phyloP scores from a whole-genome alignment of 805 yeast genomes.

The Babjeviella inositovora region DNA sequence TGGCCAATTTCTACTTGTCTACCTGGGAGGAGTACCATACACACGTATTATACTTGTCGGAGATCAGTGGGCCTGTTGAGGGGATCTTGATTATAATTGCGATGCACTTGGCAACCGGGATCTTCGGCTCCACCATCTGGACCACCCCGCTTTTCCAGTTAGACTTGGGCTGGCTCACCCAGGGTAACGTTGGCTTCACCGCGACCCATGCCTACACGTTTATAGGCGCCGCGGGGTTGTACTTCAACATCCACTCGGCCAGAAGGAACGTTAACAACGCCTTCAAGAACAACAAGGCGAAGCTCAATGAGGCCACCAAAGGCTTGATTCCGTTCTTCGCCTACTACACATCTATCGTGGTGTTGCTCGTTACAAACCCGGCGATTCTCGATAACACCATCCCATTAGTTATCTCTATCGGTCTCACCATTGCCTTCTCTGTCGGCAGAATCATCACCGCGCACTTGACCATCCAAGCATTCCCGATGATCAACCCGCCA shows the following conservation, averaged over 20 bases:
- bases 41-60: conserved; percentile 61
- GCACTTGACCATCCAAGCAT: conserved; percentile 66
- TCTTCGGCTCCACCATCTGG: conserved; percentile 62
- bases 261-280: conserved; percentile 37
- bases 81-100: conserved; percentile 57
- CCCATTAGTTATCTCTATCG: conserved; percentile 55
- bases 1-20: conserved; percentile 71
- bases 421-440: conserved; percentile 60
- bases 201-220: conserved; percentile 25
- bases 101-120: conserved; percentile 46
- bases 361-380: conserved; percentile 34
- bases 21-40: conserved; percentile 97
- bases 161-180: conserved; percentile 12
- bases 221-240: conserved; percentile 35
- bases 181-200: conserved; percentile 8
- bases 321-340: conserved; percentile 58
- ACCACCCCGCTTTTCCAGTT: conserved; percentile 20
- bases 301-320: conserved; percentile 19
- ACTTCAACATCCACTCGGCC: conserved; percentile 56
- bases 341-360: conserved; percentile 29
- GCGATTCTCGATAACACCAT: conserved; percentile 25
- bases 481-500: conserved; percentile 63
- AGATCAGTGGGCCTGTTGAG: conserved; percentile 89
- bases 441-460: conserved; percentile 88
- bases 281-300: conserved; percentile 17